phyloP scores from a whole-genome alignment of 2,329 filamentous ascomycete genomes.

The Colletotrichum tropicicola region DNA sequence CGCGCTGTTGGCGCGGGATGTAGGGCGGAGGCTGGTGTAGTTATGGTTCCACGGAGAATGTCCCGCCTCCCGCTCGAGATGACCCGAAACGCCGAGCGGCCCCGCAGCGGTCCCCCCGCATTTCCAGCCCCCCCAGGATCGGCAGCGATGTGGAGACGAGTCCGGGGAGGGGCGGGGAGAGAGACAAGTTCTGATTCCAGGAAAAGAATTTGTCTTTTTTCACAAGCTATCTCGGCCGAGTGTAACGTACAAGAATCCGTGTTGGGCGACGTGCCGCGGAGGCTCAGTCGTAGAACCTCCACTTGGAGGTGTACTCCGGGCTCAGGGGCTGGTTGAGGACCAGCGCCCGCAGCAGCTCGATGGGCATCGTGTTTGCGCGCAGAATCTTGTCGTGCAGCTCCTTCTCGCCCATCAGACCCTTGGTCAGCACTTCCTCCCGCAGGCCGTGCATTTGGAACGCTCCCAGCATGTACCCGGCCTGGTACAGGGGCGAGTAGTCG shows the following conservation, averaged over 20 bases:
- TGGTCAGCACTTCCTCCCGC: slow-evolving; percentile 55
- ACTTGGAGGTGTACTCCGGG: slow-evolving; percentile 54
- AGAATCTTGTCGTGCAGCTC: slow-evolving; percentile 64
- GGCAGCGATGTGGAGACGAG: neutral
- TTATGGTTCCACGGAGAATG: slow-evolving; percentile 3
- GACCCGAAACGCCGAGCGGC: neutral
- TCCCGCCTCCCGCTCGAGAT: neutral
- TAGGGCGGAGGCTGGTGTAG: slow-evolving; percentile 18
- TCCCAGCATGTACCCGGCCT: slow-evolving; percentile 68
- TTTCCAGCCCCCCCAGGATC: neutral
- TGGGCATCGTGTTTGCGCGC: slow-evolving; percentile 60
- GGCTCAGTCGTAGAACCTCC: slow-evolving; percentile 56
- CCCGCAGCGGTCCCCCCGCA: neutral
- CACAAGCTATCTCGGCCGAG: neutral
- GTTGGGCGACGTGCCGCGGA: neutral
- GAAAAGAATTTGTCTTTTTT: too few relatives aligned
- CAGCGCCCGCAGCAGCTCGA: slow-evolving; percentile 61
- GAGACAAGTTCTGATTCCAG: too few relatives aligned
- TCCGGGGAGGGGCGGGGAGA: too few relatives aligned
- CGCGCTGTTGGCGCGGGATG: neutral
- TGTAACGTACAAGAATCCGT: neutral
- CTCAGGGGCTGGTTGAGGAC: slow-evolving; percentile 50
- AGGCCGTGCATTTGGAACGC: slow-evolving; percentile 64
- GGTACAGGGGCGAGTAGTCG: slow-evolving; percentile 66
- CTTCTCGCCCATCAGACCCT: slow-evolving; percentile 54